Percentiles rank a stretch among this genome's conserved stretches.
phyloP scores from a whole-genome alignment of 2,329 filamentous ascomycete species.

The Epichloe sibirici region DNA sequence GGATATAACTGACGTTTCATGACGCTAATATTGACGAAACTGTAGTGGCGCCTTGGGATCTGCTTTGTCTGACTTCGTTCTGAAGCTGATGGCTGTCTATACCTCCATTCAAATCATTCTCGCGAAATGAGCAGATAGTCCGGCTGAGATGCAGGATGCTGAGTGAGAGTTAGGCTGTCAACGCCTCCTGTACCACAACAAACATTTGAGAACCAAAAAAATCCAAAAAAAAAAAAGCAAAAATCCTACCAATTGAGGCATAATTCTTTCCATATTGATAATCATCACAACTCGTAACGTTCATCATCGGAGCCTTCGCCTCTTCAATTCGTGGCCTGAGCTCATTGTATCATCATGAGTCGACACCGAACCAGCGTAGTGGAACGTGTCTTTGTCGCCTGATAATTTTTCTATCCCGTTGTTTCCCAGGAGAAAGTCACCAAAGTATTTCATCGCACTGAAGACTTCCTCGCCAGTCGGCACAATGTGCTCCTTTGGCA shows the following conservation, averaged over 20 bases:
- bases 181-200: no score
- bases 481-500: constrained; percentile 77
- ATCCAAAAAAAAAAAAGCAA: no score
- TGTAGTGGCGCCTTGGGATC: constrained; percentile 24
- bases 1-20: neutral
- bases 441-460: constrained; percentile 72
- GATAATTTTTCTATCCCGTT: constrained; percentile 46
- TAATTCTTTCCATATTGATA: no score
- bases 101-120: constrained; percentile 26
- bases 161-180: neutral
- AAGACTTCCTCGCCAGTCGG: constrained; percentile 83
- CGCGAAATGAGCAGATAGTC: constrained; percentile 12
- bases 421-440: constrained; percentile 62
- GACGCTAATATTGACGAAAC: neutral
- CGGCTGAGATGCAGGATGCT: neutral
- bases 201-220: no score
- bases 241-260: no score
- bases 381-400: constrained; percentile 12
- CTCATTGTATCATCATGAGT: constrained; percentile 8
- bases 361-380: constrained; percentile 5
- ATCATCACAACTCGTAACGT: neutral
- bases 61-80: constrained; percentile 21
- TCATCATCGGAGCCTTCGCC: constrained; percentile 17
- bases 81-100: constrained; percentile 34
- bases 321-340: constrained; percentile 18